Percentiles rank a stretch among this genome's conserved stretches.
These are phyloP conservation scores for Avicennia marina DNA, from an alignment of 257 asterid genomes.

Conservation along the genomic window DNA sequence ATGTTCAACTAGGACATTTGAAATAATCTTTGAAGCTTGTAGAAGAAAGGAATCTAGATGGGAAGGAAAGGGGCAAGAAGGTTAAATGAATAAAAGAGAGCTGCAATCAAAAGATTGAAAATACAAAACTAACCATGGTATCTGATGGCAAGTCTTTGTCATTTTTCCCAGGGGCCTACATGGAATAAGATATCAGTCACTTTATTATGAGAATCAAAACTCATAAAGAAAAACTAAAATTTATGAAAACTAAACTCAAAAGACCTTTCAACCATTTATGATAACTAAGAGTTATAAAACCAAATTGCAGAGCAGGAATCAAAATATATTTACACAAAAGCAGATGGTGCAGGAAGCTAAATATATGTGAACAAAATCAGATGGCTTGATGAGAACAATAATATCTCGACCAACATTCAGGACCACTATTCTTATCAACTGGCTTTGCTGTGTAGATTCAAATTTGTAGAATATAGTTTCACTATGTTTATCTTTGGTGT, in stretches of 20 bases:
- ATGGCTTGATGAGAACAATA: not conserved
- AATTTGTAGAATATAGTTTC: too few species aligned
- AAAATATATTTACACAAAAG: too few species aligned
- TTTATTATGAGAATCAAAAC: constrained; percentile 9
- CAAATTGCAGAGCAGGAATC: too few species aligned
- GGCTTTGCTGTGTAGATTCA: too few species aligned
- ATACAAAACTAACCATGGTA: constrained; percentile 58
- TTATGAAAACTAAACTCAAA: not conserved
- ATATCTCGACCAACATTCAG: too few species aligned
- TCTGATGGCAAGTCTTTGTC: constrained; percentile 91
- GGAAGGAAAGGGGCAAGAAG: not conserved
- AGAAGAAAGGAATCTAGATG: not conserved
- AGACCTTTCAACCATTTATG: not conserved
- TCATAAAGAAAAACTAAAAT: not conserved
- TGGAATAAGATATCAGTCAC: constrained; percentile 22
- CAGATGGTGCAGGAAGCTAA: too few species aligned
- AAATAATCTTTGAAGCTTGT: not conserved
- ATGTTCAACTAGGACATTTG: not conserved
- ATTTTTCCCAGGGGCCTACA: constrained; percentile 92
- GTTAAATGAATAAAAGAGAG: not conserved
- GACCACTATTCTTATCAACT: too few species aligned
- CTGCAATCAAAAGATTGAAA: constrained; percentile 1
- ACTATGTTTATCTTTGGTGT: too few species aligned
- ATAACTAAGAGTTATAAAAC: too few species aligned
- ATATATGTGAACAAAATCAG: not conserved